These are phyloP conservation scores for Tricholoma terreum DNA, from an alignment of 768 basidiomycete species.

Conservation along the genomic window DNA sequence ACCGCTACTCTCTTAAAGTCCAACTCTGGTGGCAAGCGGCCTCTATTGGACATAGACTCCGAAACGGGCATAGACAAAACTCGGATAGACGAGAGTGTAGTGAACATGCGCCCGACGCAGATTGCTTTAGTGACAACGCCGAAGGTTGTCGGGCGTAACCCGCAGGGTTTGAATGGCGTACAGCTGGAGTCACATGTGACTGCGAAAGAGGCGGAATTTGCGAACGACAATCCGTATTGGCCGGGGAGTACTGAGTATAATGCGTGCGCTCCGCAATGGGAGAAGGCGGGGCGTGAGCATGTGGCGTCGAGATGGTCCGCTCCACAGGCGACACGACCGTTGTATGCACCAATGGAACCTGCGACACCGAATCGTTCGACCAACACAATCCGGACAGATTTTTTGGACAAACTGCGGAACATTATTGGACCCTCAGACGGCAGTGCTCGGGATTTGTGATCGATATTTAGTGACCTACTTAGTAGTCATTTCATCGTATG, in stretches of 20 bases:
- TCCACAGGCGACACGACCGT: no score
- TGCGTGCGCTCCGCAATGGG: neutral
- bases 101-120: conserved; percentile 30
- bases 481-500: no score
- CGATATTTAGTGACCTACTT: no score
- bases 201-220: neutral
- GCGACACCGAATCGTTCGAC: no score
- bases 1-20: conserved; percentile 22
- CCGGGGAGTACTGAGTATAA: neutral
- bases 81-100: conserved; percentile 17
- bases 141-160: neutral
- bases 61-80: conserved; percentile 27
- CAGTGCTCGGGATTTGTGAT: no score
- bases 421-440: no score
- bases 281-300: conserved; percentile 3
- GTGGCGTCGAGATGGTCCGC: no score
- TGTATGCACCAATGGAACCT: no score
- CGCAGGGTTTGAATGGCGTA: neutral
- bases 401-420: no score
- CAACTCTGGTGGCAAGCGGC: conserved; percentile 11
- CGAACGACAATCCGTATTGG: neutral
- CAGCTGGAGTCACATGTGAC: neutral
- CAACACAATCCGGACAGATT: no score
- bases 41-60: conserved; percentile 26
- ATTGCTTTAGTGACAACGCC: neutral